phyloP scores from a whole-genome alignment of 2,329 filamentous ascomycete genomes.

The Gaeumannomyces tritici region DNA sequence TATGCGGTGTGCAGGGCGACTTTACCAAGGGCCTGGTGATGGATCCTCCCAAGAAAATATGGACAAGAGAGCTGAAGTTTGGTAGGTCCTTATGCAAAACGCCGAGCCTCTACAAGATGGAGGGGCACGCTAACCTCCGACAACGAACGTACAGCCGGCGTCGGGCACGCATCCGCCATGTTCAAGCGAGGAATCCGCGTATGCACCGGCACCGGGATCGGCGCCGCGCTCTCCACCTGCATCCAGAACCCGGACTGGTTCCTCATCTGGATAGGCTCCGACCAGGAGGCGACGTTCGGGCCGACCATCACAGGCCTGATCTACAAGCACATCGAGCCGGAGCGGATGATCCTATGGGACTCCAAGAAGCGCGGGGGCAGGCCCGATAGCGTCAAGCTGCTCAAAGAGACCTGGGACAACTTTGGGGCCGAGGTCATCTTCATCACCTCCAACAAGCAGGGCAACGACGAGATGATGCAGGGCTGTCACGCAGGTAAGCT shows the following conservation, averaged over 20 bases:
- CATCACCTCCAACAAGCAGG: constrained; percentile 29
- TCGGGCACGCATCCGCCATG: constrained; percentile 31
- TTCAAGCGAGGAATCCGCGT: constrained; percentile 30
- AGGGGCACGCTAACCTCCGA: not conserved
- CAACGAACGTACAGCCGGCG: constrained; percentile 21
- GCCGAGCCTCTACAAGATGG: not conserved
- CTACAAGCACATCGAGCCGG: constrained; percentile 26
- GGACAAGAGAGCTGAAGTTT: constrained; percentile 30
- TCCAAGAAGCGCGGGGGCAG: constrained; percentile 29
- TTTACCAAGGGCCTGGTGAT: constrained; percentile 27
- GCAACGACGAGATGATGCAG: constrained; percentile 33
- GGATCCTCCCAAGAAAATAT: constrained; percentile 27
- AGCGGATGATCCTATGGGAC: constrained; percentile 31
- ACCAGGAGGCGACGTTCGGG: constrained; percentile 30
- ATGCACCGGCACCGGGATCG: constrained; percentile 30
- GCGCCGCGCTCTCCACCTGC: constrained; percentile 29
- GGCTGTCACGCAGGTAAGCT: constrained; percentile 27
- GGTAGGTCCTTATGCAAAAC: constrained; percentile 14
- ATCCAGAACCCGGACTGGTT: constrained; percentile 30
- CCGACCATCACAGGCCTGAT: constrained; percentile 27
- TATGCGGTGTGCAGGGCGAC: constrained; percentile 31
- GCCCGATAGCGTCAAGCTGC: constrained; percentile 25
- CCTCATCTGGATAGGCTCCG: constrained; percentile 31
- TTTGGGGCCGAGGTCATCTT: constrained; percentile 32
- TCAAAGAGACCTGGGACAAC: constrained; percentile 26